phyloP scores from a whole-genome alignment of 2,329 filamentous ascomycete species.

The Apiospora sp. region DNA sequence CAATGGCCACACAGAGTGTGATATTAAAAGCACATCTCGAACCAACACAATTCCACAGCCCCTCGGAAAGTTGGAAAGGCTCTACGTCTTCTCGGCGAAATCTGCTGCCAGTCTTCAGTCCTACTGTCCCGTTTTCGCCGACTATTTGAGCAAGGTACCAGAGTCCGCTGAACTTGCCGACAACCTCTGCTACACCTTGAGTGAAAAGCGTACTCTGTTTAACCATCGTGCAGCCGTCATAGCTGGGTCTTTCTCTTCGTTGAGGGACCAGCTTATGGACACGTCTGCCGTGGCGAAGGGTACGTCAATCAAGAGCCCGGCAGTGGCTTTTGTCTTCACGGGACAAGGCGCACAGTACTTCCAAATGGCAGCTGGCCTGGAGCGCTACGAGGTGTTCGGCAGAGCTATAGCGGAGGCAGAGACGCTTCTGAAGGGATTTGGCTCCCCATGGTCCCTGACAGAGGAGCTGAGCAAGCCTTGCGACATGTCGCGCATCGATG shows the following conservation, averaged over 20 bases:
- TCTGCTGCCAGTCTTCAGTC: neutral
- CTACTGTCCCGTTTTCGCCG: neutral
- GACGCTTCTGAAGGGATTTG: conserved; percentile 29
- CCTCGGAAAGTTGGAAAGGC: too few relatives aligned
- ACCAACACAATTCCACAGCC: too few relatives aligned
- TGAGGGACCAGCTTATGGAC: conserved; percentile 36
- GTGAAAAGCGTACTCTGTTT: conserved; percentile 39
- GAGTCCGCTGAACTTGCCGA: neutral
- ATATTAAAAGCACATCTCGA: too few relatives aligned
- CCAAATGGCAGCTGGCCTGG: conserved; percentile 43
- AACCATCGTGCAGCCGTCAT: conserved; percentile 34
- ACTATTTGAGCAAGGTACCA: neutral
- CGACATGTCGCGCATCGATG: conserved; percentile 32
- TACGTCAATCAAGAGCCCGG: conserved; percentile 23
- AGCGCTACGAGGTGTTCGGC: conserved; percentile 31
- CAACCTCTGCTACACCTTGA: conserved; percentile 41
- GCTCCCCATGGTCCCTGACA: conserved; percentile 26
- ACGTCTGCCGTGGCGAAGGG: conserved; percentile 31
- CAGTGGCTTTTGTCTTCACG: conserved; percentile 40
- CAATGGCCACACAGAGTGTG: too few relatives aligned
- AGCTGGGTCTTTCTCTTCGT: conserved; percentile 30
- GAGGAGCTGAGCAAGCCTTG: conserved; percentile 28
- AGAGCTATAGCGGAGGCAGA: conserved; percentile 28
- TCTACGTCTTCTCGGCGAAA: neutral
- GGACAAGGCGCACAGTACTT: conserved; percentile 49